Base-by-base conservation (phyloP, 306 rosid species). In the Lablab purpureus region DNA sequence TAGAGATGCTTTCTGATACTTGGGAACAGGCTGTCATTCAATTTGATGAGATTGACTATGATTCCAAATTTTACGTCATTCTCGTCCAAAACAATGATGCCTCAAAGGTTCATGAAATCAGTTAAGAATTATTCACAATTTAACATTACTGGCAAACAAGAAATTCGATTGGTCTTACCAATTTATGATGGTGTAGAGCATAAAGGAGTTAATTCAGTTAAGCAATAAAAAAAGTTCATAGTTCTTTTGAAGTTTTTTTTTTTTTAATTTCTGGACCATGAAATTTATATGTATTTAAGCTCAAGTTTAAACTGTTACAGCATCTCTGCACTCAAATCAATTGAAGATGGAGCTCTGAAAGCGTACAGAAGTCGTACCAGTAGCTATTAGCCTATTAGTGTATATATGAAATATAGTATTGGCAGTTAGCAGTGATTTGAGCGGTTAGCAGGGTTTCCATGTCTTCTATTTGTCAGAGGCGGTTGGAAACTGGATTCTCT, bases 321-420 rank as follows among this genome's bases (percentile, higher is more conserved):
- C 89, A 62, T 81, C 94, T 72, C 87, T 87, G 90, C 98, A 88
- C 85, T 83, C 90, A 73, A 87, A 91, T 80, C 97, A 92, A 43
- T 78, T 92, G 90, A 91, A 92, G 98, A 92, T 90, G 92, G 95
- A 94, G 88, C 86, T 89, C 71, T 88, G 88, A 94, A 85, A 81
- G 78, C 83, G 30, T 62, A 73, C 54, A 85, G 73, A 75, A 88
- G 80, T 73, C 71, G 77, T 80, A 58, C 82, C 21, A 10, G 88
- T 80, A 87, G 91, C 84, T 83, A 82, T 30, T 83, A 83, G 90
- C 89, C 91, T 84, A 85, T 46, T 79, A 80, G 92, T 92, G 97
- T 89, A 88, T 84, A 92, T 92, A 92, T 70, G 67, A 87, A 82
- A 80, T 88, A 81, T 89, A 85, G 89, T 84, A 81, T 83, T 84